These are phyloP conservation scores for Candida sanyaensis DNA, from an alignment of 1,139 yeast genomes.

Conservation along the genomic window DNA sequence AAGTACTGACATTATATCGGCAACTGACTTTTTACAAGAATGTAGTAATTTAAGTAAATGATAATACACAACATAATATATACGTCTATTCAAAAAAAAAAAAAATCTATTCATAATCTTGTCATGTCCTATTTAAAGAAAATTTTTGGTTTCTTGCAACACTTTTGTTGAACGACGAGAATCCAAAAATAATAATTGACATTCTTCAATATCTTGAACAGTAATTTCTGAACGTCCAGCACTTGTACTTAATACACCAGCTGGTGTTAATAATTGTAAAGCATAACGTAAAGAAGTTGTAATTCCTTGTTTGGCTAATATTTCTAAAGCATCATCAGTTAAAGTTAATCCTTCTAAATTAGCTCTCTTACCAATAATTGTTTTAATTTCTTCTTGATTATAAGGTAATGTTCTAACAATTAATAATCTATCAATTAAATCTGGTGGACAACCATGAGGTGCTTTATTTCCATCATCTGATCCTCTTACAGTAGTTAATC, in stretches of 20 bases:
- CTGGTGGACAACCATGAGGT: constrained; percentile 98
- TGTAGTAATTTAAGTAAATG: constrained; percentile 56
- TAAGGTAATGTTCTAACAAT: constrained; percentile 92
- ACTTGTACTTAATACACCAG: constrained; percentile 78
- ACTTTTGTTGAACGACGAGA: constrained; percentile 83
- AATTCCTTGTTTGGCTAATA: constrained; percentile 70
- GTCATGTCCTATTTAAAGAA: constrained; percentile 30
- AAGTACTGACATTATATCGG: constrained; percentile 78
- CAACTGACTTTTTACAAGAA: constrained; percentile 73
- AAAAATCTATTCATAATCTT: too few relatives aligned
- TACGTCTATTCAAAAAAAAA: too few relatives aligned
- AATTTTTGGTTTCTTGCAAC: constrained; percentile 57
- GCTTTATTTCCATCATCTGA: constrained; percentile 74
- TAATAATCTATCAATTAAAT: constrained; percentile 83
- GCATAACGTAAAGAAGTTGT: constrained; percentile 87
- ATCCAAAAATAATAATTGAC: constrained; percentile 82
- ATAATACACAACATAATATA: neutral
- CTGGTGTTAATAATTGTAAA: constrained; percentile 86
- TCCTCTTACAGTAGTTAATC: constrained; percentile 88
- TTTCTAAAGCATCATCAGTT: constrained; percentile 66
- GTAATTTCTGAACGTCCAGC: constrained; percentile 72
- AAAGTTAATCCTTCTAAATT: constrained; percentile 70
- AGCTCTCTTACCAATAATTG: constrained; percentile 82
- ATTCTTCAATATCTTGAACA: constrained; percentile 79
- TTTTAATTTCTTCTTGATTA: constrained; percentile 75